Percentiles rank a stretch among this genome's conserved stretches.
Conservation (phyloP, 192 early-diverging fungal genomes). For the Coemansia reversa region DNA sequence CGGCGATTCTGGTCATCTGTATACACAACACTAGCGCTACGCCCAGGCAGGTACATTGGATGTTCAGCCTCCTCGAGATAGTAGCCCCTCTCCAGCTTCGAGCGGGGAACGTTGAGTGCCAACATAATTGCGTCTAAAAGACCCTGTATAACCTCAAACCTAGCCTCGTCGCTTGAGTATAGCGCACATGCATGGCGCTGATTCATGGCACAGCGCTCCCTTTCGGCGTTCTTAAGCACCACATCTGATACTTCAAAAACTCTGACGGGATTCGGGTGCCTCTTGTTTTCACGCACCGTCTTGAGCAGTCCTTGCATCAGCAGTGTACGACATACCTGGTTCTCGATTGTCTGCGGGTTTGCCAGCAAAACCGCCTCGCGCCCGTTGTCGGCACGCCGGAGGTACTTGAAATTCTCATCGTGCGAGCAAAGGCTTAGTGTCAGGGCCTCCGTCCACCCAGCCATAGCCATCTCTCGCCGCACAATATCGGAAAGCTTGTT, state of each 20-base stretch:
- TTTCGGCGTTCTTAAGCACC: slow-evolving; percentile 80
- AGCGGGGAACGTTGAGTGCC: slow-evolving; percentile 59
- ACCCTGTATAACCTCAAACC: slow-evolving; percentile 80
- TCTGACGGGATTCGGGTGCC: slow-evolving; percentile 85
- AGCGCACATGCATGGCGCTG: slow-evolving; percentile 83
- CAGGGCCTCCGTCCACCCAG: slow-evolving; percentile 93
- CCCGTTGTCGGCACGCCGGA: slow-evolving; percentile 77
- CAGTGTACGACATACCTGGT: slow-evolving; percentile 89
- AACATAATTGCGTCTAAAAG: slow-evolving; percentile 87
- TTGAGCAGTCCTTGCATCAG: slow-evolving; percentile 92
- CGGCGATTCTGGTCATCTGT: slow-evolving; percentile 40
- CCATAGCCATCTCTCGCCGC: slow-evolving; percentile 79
- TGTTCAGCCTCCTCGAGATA: slow-evolving; percentile 44
- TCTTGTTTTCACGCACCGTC: slow-evolving; percentile 85
- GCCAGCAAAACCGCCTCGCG: slow-evolving; percentile 81
- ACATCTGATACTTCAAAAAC: slow-evolving; percentile 97
- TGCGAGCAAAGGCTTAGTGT: slow-evolving; percentile 96
- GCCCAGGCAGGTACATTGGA: slow-evolving; percentile 87
- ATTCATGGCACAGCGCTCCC: slow-evolving; percentile 82
- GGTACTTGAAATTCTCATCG: slow-evolving; percentile 91
- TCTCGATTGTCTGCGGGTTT: slow-evolving; percentile 91
- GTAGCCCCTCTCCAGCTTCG: slow-evolving; percentile 23
- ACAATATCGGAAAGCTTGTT: slow-evolving; percentile 91
- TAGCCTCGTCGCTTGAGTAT: slow-evolving; percentile 77
- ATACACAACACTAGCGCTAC: slow-evolving; percentile 82